Percentiles rank a stretch among this genome's conserved stretches.
These are phyloP conservation scores for Rhodotorula diobovata DNA, from an alignment of 768 basidiomycete species.

Conservation along the genomic window DNA sequence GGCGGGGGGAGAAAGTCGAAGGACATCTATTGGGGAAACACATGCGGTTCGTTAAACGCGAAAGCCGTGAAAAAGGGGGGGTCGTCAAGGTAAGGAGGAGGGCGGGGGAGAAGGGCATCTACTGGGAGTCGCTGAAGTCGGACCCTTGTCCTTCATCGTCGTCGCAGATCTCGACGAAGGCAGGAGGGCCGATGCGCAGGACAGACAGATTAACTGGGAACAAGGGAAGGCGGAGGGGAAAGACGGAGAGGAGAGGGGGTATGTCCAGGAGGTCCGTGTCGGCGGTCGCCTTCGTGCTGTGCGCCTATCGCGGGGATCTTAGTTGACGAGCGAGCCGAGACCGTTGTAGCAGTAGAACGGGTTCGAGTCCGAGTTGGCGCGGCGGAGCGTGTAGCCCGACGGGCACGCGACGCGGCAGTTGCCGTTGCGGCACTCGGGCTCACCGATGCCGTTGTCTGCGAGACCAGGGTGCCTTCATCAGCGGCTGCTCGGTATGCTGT, in stretches of 20 bases:
- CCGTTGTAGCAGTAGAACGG: constrained; percentile 36
- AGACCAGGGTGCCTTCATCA: neutral
- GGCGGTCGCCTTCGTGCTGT: too few relatives aligned
- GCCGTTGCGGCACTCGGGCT: constrained; percentile 5
- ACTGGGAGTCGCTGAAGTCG: too few relatives aligned
- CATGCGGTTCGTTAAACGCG: too few relatives aligned
- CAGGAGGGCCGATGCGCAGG: neutral
- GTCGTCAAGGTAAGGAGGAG: neutral
- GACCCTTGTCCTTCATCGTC: too few relatives aligned
- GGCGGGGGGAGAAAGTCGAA: too few relatives aligned
- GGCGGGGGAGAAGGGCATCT: neutral
- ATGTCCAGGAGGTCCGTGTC: too few relatives aligned
- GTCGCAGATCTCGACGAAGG: too few relatives aligned
- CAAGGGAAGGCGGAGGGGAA: neutral
- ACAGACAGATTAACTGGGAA: neutral
- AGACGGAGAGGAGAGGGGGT: neutral
- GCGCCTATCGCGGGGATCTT: too few relatives aligned
- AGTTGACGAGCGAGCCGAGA: neutral
- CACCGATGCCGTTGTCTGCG: constrained; percentile 29
- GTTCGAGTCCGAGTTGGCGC: constrained; percentile 15
- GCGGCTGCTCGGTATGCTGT: too few relatives aligned
- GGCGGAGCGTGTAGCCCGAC: constrained; percentile 12
- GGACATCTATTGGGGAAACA: too few relatives aligned
- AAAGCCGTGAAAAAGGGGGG: too few relatives aligned
- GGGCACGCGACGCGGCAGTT: constrained; percentile 26